phyloP scores from a whole-genome alignment of 164 flowering plant genomes.

The Warburgia ugandensis region DNA sequence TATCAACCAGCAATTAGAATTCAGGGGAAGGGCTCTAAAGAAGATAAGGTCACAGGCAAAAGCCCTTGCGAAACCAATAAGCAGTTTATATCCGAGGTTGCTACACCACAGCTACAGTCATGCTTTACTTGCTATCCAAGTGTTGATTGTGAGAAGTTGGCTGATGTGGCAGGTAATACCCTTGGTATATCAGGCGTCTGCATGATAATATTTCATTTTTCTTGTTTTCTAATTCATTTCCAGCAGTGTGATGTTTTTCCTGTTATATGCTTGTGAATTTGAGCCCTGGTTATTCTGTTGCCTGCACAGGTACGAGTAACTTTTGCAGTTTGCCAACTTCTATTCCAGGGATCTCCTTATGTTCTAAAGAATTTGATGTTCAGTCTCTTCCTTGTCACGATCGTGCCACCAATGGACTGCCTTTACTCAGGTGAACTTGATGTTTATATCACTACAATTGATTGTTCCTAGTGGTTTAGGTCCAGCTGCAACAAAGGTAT shows the following conservation, averaged over 20 bases:
- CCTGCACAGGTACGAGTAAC: slow-evolving; percentile 22
- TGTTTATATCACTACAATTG: no score
- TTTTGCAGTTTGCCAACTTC: slow-evolving; percentile 17
- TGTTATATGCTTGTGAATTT: background rate
- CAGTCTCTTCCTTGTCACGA: slow-evolving; percentile 12
- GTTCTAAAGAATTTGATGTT: slow-evolving; percentile 20
- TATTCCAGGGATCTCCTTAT: slow-evolving; percentile 15
- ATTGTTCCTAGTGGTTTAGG: no score
- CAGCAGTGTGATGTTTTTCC: background rate
- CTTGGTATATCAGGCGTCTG: background rate
- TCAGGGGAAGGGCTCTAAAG: slow-evolving; percentile 15
- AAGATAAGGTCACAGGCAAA: slow-evolving; percentile 12
- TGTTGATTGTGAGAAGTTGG: slow-evolving; percentile 16
- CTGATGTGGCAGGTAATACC: slow-evolving; percentile 22
- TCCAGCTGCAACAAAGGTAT: no score
- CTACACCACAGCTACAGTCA: slow-evolving; percentile 13
- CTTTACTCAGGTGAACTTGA: slow-evolving; percentile 32
- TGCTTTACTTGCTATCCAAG: slow-evolving; percentile 10
- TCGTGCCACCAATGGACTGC: slow-evolving; percentile 15
- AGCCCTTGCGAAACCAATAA: slow-evolving; percentile 6
- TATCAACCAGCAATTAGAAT: slow-evolving; percentile 11
- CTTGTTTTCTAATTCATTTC: background rate
- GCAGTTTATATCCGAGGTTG: slow-evolving; percentile 16
- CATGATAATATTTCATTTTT: background rate
- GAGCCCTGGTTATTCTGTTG: background rate